Evolutionary conservation across 306 rosid species (phyloP), one percentile per base, ranked within the genome.

Genomic region (Crotalaria pallida): DNA sequence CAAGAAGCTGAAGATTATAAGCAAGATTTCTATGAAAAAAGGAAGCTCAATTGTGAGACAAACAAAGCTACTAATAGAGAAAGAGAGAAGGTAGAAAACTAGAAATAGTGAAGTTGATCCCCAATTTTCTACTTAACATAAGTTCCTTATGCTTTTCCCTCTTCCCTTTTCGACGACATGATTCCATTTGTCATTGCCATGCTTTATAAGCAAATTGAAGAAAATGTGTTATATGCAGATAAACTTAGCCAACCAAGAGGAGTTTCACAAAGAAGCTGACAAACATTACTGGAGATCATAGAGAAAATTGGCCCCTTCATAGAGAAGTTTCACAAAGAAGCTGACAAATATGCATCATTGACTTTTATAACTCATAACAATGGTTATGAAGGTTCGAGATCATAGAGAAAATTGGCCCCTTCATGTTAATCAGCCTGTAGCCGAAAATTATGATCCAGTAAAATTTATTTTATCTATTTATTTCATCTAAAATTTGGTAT

Each of bases 381-480:
- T n/a, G n/a, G n/a, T n/a, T n/a, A n/a, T n/a, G n/a, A n/a, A n/a
- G n/a, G n/a, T n/a, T n/a, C n/a, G n/a, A n/a, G n/a, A n/a, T n/a
- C n/a, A n/a, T n/a, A n/a, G n/a, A n/a, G n/a, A n/a, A n/a, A n/a
- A n/a, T n/a, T n/a, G n/a, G n/a, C n/a, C n/a, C n/a, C n/a, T n/a
- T n/a, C n/a, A n/a, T n/a, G n/a, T n/a, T n/a, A n/a, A n/a, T n/a
- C n/a, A n/a, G n/a, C n/a, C n/a, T n/a, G 84, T 83, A 16, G 93
- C 96, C 41, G 98, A 96, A 84, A 92, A 92, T 81, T 92, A 86
- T 60, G 89, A 92, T 70, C 98, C 98, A 9, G 98, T 92, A 89
- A 88, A 51, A 21, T 52, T 63, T 62, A 67, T 22, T 16, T 2
- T n/a, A 59, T 71, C 51, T 26, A 6, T 18, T 16, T 50, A 58